Base-by-base conservation (phyloP, 2,329 filamentous ascomycete genomes). In the Botryotinia convoluta region DNA sequence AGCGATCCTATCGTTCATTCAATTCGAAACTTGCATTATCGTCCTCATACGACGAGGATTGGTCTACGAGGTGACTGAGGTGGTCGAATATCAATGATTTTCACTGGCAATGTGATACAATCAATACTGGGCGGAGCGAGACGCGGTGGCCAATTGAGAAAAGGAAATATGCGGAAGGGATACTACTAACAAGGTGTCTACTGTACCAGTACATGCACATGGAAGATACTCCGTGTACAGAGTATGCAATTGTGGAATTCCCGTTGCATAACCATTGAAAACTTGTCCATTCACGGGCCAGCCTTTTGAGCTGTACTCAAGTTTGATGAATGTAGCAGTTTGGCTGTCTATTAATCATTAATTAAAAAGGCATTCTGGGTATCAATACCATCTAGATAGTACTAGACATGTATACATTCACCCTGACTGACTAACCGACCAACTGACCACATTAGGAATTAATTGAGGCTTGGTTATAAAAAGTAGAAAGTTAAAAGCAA, bases 21-120 rank as follows among this genome's bases (percentile, higher is more conserved):
- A 39, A 57, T 16, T 26, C 64, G 42, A 68, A 68, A 68, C 48
- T 42, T 68, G 64, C 9, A 68, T 68, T 29, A 22, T 68, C 48
- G 35, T 42, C 26, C 26, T 1, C 48, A 26, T 42, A 9, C 64
- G 26, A 9, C 64, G 26, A 54, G 35, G 64, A 68, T 68, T 57
- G 48, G 48, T 57, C 18, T 32, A 57, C 8, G 29, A 29, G 35
- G 37, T 9, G 26, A 54, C 16, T 54, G 26, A 8, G 6, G 32
- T 29, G 35, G 64, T 54, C 29, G 45, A 4, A 42, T 29, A 22
- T 14, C 35, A 7, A 42, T 57, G 64, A 12, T n/a, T 37, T 67
- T 18, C 60, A 39, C 29, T 39, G 45, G 63, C 32, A 67, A 32
- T 45, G 63, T 67, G 44, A 67, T 48, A 65, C 29, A 64, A 35